A percentile compares a stretch with the other conserved stretches of the same genome.
Evolutionary conservation across 352 stramenopile genomes (phyloP).

Genomic region (Pythium rishiriense): DNA sequence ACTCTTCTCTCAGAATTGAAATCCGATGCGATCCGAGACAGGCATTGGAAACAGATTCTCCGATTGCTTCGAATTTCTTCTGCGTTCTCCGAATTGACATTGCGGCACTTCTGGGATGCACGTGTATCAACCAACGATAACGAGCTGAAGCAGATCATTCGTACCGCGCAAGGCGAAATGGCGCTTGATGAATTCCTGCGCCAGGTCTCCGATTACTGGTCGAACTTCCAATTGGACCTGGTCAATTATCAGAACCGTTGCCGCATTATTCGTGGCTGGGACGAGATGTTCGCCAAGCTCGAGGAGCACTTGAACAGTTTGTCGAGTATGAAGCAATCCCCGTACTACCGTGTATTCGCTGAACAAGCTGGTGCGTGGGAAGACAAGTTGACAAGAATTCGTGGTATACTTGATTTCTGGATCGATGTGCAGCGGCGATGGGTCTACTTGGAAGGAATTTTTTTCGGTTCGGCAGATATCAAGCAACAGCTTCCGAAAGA

Average conservation of each 20-base stretch:
- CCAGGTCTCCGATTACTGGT: slow-evolving; percentile 93
- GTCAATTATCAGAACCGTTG: slow-evolving; percentile 95
- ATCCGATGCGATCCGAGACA: slow-evolving; percentile 97
- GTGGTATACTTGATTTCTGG: slow-evolving; percentile 98
- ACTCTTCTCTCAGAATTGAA: slow-evolving; percentile 97
- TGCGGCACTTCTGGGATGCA: slow-evolving; percentile 98
- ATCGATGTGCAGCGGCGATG: slow-evolving; percentile 99
- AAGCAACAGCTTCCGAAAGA: slow-evolving; percentile 99
- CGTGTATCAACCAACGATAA: slow-evolving; percentile 92
- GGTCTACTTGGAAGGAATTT: slow-evolving; percentile 99
- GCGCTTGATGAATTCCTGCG: slow-evolving; percentile 98
- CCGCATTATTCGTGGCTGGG: slow-evolving; percentile 98
- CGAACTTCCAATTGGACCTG: slow-evolving; percentile 88
- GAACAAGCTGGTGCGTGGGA: slow-evolving; percentile 98
- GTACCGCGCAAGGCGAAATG: slow-evolving; percentile 99
- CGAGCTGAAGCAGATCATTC: slow-evolving; percentile 96
- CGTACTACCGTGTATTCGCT: slow-evolving; percentile 99
- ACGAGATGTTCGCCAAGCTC: slow-evolving; percentile 99
- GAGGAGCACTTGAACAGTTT: slow-evolving; percentile 99
- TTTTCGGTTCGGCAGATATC: slow-evolving; percentile 98
- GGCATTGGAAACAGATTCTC: slow-evolving; percentile 99
- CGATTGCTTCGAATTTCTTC: slow-evolving; percentile 92
- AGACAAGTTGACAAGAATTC: slow-evolving; percentile 96
- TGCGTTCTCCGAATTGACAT: slow-evolving; percentile 94
- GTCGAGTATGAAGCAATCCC: slow-evolving; percentile 98